Evolutionary conservation across 2,329 filamentous ascomycete species (phyloP).

Genomic region (Ascomycota sp.): DNA sequence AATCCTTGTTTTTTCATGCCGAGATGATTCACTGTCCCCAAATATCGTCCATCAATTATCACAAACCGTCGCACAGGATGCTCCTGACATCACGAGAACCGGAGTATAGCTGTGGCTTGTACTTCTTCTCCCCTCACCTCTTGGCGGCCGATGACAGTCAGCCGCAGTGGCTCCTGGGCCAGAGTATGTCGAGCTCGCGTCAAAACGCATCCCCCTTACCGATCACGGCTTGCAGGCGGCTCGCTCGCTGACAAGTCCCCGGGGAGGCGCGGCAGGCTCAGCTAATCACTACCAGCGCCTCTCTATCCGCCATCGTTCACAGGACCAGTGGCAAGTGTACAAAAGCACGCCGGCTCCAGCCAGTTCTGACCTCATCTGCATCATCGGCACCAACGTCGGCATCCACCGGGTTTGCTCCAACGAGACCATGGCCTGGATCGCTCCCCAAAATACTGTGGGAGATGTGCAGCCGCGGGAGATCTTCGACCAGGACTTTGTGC

Average conservation of each 20-base stretch:
- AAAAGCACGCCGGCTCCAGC: slow-evolving; percentile 21
- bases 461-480: slow-evolving; percentile 14
- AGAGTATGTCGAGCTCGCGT: slow-evolving; percentile 7
- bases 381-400: slow-evolving; percentile 27
- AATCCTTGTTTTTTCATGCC: slow-evolving; percentile 5
- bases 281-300: slow-evolving; percentile 14
- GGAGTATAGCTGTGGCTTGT: slow-evolving; percentile 12
- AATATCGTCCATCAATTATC: slow-evolving; percentile 27
- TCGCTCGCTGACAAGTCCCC: neutral
- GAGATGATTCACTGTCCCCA: slow-evolving; percentile 19
- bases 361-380: slow-evolving; percentile 19
- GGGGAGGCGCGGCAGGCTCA: slow-evolving; percentile 4
- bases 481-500: slow-evolving; percentile 27
- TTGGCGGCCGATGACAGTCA: slow-evolving; percentile 8
- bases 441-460: slow-evolving; percentile 6
- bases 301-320: slow-evolving; percentile 8
- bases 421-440: slow-evolving; percentile 14
- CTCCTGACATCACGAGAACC: slow-evolving; percentile 20
- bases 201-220: neutral
- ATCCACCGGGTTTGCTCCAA: slow-evolving; percentile 17
- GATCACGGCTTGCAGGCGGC: neutral
- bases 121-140: slow-evolving; percentile 16
- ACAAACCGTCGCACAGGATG: slow-evolving; percentile 19
- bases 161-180: slow-evolving; percentile 18
- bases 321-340: slow-evolving; percentile 15